These are phyloP conservation scores for Cladobotryum protrusum DNA, from an alignment of 2,329 filamentous ascomycete species.

Conservation along the genomic window DNA sequence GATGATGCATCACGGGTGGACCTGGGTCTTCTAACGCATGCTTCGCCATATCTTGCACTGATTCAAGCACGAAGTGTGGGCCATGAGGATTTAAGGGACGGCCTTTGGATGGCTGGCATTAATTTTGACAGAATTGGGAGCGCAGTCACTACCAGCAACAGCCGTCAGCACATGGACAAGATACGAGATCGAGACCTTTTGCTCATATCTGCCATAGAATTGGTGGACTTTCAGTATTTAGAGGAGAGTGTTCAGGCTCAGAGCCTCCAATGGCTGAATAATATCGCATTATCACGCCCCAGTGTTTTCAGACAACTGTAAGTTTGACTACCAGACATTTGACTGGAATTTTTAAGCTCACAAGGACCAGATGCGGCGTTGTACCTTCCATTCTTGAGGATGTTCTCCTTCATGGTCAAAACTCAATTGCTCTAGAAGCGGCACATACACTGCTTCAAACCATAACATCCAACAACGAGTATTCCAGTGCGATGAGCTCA, in stretches of 20 bases:
- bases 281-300: conserved; percentile 48
- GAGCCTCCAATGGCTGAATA: conserved; percentile 53
- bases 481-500: conserved; percentile 42
- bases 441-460: conserved; percentile 56
- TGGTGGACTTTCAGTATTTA: conserved; percentile 60
- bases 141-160: conserved; percentile 18
- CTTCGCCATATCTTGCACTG: conserved; percentile 54
- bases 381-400: conserved; percentile 55
- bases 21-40: conserved; percentile 17
- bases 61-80: conserved; percentile 51
- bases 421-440: conserved; percentile 51
- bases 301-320: conserved; percentile 53
- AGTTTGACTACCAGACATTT: conserved; percentile 22
- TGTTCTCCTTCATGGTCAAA: conserved; percentile 57
- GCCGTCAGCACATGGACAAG: conserved; percentile 29
- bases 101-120: conserved; percentile 54
- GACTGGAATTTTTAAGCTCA: conserved; percentile 11
- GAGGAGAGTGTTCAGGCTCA: conserved; percentile 57
- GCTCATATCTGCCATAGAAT: conserved; percentile 55
- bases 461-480: conserved; percentile 48
- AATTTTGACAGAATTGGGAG: conserved; percentile 32
- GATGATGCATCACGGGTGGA: not conserved
- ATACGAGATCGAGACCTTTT: conserved; percentile 57
- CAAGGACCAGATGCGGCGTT: conserved; percentile 41
- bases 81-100: conserved; percentile 56